These are phyloP conservation scores for Colletotrichum filicis DNA, from an alignment of 2,329 filamentous ascomycete genomes.

Conservation along the genomic window DNA sequence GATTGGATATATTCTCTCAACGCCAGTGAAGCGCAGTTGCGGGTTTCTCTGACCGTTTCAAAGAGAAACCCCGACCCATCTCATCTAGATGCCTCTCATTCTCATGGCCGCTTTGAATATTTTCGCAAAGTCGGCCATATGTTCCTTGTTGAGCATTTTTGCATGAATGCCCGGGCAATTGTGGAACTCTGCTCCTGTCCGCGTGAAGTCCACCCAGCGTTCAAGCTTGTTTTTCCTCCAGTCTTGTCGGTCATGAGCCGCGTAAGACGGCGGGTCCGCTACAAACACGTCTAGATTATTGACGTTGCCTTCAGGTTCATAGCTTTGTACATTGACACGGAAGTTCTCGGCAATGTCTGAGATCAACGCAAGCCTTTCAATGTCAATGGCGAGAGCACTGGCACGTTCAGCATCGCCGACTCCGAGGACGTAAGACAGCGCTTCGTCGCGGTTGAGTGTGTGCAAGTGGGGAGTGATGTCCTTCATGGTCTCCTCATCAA, in stretches of 20 bases:
- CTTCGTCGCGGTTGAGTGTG: slow-evolving; percentile 16
- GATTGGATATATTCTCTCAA: no score
- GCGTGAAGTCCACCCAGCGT: slow-evolving; percentile 17
- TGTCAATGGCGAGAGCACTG: slow-evolving; percentile 18
- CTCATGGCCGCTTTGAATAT: slow-evolving; percentile 34
- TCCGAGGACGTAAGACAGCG: slow-evolving; percentile 18
- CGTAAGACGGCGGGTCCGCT: slow-evolving; percentile 25
- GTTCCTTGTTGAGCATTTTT: slow-evolving; percentile 31
- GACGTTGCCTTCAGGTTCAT: slow-evolving; percentile 28
- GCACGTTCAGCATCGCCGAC: slow-evolving; percentile 20
- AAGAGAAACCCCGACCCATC: no score
- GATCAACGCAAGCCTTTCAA: slow-evolving; percentile 17
- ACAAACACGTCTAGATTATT: slow-evolving; percentile 30
- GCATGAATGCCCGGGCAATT: slow-evolving; percentile 28
- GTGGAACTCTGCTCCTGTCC: slow-evolving; percentile 13
- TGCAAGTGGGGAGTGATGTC: slow-evolving; percentile 11
- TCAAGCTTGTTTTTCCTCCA: slow-evolving; percentile 28
- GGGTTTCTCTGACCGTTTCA: no score
- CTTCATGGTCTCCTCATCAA: slow-evolving; percentile 42
- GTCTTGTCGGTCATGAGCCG: slow-evolving; percentile 19
- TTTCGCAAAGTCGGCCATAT: slow-evolving; percentile 28
- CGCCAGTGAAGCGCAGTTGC: no score
- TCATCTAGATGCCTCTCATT: slow-evolving; percentile 16
- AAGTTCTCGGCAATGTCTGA: slow-evolving; percentile 33
- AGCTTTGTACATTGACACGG: slow-evolving; percentile 20